Conservation (phyloP, 164 flowering plant genomes). For the Chloranthus sessilifolius region DNA sequence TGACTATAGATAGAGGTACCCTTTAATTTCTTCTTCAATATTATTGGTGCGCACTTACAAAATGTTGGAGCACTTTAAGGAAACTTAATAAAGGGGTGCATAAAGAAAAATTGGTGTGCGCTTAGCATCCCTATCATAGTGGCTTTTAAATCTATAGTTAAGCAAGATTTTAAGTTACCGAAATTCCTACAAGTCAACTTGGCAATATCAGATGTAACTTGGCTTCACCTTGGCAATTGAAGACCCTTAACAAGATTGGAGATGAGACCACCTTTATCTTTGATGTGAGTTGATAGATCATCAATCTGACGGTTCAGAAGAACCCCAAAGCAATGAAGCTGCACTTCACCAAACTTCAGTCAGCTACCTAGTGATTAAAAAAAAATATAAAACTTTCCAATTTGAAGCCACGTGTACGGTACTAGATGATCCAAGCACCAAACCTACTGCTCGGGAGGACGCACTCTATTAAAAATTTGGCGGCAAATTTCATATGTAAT, state of each 20-base stretch:
- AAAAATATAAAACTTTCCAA: background rate
- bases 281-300: slow-evolving; percentile 37
- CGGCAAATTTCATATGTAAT: background rate
- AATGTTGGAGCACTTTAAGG: too few species aligned
- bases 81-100: too few species aligned
- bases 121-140: too few species aligned
- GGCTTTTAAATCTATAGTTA: too few species aligned
- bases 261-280: slow-evolving; percentile 44
- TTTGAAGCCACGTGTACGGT: background rate
- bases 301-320: slow-evolving; percentile 39
- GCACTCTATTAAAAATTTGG: background rate
- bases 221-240: slow-evolving; percentile 65
- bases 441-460: too few species aligned
- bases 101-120: too few species aligned
- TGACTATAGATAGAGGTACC: too few species aligned
- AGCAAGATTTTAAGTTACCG: background rate
- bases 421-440: background rate
- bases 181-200: background rate
- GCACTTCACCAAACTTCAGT: too few species aligned
- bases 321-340: slow-evolving; percentile 89
- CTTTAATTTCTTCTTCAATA: too few species aligned
- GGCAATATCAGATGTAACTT: background rate
- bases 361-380: too few species aligned
- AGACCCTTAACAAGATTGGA: slow-evolving; percentile 66
- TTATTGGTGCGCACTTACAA: too few species aligned